A percentile compares a stretch with the other conserved stretches of the same genome.
These are phyloP conservation scores for Hirsutella thompsonii DNA, from an alignment of 2,329 filamentous ascomycete species.

Conservation along the genomic window DNA sequence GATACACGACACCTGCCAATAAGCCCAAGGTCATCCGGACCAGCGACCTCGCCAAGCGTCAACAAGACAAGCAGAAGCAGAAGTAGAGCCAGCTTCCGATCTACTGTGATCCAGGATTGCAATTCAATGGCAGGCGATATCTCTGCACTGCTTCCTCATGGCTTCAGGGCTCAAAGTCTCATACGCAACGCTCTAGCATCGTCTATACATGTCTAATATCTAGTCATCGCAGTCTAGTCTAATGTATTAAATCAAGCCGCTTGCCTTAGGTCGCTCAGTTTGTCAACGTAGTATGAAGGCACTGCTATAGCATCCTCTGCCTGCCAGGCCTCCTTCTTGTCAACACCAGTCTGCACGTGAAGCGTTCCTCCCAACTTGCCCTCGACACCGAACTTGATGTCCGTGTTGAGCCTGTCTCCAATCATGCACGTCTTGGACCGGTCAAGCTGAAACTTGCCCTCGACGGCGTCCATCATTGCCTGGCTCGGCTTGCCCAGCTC, in stretches of 20 bases:
- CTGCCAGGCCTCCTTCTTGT: conserved; percentile 72
- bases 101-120: too few species aligned
- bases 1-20: conserved; percentile 27
- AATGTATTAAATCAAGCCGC: conserved; percentile 8
- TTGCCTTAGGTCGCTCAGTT: conserved; percentile 58
- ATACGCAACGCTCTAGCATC: neutral
- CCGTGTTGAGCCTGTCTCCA: conserved; percentile 84
- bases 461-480: conserved; percentile 98
- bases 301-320: conserved; percentile 54
- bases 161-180: neutral
- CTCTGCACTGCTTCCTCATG: neutral
- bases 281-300: conserved; percentile 75
- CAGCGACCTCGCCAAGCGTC: conserved; percentile 34
- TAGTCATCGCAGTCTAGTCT: conserved; percentile 1
- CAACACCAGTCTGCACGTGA: conserved; percentile 82
- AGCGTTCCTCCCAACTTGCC: conserved; percentile 84
- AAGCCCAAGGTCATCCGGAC: conserved; percentile 35
- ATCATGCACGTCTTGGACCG: conserved; percentile 85
- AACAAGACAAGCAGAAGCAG: conserved; percentile 26
- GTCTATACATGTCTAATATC: conserved; percentile 1
- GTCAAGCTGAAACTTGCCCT: conserved; percentile 88
- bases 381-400: conserved; percentile 90
- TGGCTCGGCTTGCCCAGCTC: conserved; percentile 90
- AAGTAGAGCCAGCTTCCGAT: conserved; percentile 7
- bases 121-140: too few species aligned